Evolutionary conservation across 1,284 basidiomycete species (phyloP).

Genomic region (Rhodotorula sp.): DNA sequence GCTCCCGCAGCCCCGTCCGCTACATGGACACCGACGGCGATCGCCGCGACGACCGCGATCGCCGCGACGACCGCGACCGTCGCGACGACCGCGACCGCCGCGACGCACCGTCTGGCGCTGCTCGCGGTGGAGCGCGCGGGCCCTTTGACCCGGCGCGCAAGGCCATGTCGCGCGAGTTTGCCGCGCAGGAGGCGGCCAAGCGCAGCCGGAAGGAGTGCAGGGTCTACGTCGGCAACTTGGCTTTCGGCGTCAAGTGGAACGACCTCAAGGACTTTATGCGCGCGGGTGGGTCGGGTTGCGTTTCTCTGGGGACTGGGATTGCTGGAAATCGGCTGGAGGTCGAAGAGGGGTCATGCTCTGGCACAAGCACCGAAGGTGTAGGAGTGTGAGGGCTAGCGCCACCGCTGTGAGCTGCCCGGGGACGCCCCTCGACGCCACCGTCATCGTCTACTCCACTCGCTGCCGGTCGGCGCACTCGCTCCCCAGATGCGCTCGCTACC

Average conservation of each 20-base stretch:
- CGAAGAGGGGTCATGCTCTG: not conserved
- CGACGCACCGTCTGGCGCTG: not conserved
- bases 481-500: too few species aligned
- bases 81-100: conserved; percentile 1
- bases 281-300: conserved; percentile 82
- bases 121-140: not conserved
- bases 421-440: too few species aligned
- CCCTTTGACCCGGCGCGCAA: conserved; percentile 38
- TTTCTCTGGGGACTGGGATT: conserved; percentile 46
- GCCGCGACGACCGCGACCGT: not conserved
- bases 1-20: conserved; percentile 26
- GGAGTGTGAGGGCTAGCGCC: not conserved
- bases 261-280: conserved; percentile 98
- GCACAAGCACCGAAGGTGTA: conserved; percentile 22
- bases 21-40: conserved; percentile 18
- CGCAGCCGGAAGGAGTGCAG: conserved; percentile 95
- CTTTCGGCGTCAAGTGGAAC: conserved; percentile 95
- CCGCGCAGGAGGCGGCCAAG: conserved; percentile 61
- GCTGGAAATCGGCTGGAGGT: not conserved
- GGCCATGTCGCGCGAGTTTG: conserved; percentile 41
- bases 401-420: too few species aligned
- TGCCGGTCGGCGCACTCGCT: too few species aligned
- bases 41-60: conserved; percentile 13
- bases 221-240: conserved; percentile 96
- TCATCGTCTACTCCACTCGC: too few species aligned